Conservation (phyloP, 1,284 basidiomycete genomes). For the Stereum hirsutum region DNA sequence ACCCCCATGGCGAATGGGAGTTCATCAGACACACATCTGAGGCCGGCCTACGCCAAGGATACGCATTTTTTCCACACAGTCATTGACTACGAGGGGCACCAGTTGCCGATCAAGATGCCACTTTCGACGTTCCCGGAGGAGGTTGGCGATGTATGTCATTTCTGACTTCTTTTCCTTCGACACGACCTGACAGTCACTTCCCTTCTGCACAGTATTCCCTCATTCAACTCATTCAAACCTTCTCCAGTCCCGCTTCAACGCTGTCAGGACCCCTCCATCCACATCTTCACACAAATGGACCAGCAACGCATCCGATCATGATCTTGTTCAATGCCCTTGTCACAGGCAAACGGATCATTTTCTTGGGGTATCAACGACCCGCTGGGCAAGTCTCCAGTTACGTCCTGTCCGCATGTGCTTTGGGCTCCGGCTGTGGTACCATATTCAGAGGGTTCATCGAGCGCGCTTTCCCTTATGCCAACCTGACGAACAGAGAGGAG, state of each 20-base stretch:
- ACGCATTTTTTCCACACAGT: slow-evolving; percentile 90
- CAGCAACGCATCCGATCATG: slow-evolving; percentile 88
- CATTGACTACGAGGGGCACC: slow-evolving; percentile 72
- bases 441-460: slow-evolving; percentile 81
- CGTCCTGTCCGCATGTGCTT: slow-evolving; percentile 88
- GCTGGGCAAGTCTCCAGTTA: slow-evolving; percentile 84
- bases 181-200: slow-evolving; percentile 1
- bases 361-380: slow-evolving; percentile 82
- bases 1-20: slow-evolving; percentile 12
- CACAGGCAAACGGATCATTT: slow-evolving; percentile 90
- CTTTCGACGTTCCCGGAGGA: slow-evolving; percentile 84
- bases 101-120: slow-evolving; percentile 81
- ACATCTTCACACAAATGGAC: slow-evolving; percentile 87
- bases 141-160: slow-evolving; percentile 79
- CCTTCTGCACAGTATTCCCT: slow-evolving; percentile 69
- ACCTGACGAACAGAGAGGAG: slow-evolving; percentile 81
- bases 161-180: slow-evolving; percentile 2
- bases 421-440: slow-evolving; percentile 84
- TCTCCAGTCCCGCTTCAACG: slow-evolving; percentile 59
- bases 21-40: slow-evolving; percentile 13
- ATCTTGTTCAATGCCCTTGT: slow-evolving; percentile 93
- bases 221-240: slow-evolving; percentile 84
- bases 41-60: slow-evolving; percentile 57
- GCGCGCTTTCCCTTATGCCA: slow-evolving; percentile 90
- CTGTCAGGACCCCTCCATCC: slow-evolving; percentile 79